Percentiles rank a stretch among this genome's conserved stretches.
phyloP scores from a whole-genome alignment of 768 basidiomycete species.

The Suillus alpinus region DNA sequence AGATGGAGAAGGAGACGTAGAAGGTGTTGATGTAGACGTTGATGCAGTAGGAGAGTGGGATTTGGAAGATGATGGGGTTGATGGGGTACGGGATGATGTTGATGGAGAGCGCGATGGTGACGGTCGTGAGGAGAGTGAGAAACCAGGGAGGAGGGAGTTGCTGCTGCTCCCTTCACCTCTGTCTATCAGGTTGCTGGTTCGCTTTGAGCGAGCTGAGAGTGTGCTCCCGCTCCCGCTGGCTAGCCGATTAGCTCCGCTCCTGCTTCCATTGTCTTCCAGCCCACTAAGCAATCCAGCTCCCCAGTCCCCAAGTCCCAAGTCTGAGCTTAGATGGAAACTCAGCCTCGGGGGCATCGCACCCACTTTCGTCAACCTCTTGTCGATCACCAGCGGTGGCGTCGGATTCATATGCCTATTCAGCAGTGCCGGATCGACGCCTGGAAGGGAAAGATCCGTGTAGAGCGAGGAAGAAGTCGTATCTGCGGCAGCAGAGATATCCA shows the following conservation, averaged over 20 bases:
- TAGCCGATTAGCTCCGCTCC: neutral
- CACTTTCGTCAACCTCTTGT: constrained; percentile 15
- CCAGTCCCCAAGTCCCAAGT: constrained; percentile 51
- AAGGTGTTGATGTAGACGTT: constrained; percentile 2
- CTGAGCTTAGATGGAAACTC: constrained; percentile 43
- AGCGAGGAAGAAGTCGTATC: constrained; percentile 13
- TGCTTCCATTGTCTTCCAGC: constrained; percentile 35
- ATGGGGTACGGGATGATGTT: constrained; percentile 14
- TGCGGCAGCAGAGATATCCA: constrained; percentile 21
- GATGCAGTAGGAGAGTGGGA: neutral
- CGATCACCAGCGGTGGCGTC: constrained; percentile 32
- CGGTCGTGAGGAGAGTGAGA: neutral
- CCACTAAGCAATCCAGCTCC: constrained; percentile 52
- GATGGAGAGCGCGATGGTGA: constrained; percentile 12
- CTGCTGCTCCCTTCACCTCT: constrained; percentile 6
- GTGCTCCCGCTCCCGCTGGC: too few species aligned
- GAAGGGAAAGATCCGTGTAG: constrained; percentile 10
- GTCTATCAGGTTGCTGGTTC: constrained; percentile 5
- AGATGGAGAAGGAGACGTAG: constrained; percentile 5
- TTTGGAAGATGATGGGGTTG: constrained; percentile 14
- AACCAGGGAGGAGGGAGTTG: neutral
- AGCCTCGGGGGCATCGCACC: constrained; percentile 45
- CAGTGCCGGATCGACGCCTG: constrained; percentile 9
- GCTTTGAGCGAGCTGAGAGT: neutral
- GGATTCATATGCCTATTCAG: constrained; percentile 12